Base-by-base conservation (phyloP, 495 filamentous ascomycete genomes). In the Durotheca rogersii region DNA sequence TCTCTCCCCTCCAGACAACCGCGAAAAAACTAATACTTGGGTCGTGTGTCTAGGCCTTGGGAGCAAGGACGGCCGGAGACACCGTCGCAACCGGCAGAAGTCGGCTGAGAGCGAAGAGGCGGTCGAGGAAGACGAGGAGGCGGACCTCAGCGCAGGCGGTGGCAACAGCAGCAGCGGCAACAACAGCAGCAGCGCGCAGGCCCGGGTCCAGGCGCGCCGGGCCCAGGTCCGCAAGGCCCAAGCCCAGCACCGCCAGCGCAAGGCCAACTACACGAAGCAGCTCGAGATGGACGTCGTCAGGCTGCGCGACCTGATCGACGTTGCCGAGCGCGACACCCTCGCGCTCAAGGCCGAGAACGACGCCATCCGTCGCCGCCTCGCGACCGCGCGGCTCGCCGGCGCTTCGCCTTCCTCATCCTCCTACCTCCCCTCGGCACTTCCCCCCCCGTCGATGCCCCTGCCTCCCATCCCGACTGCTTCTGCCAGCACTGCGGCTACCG, bases 161-260 rank as follows among this genome's bases (percentile, higher is more conserved):
- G n/a, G 25, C 15, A 49, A 9, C 31, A 9, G 23, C 23, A 33
- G 29, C 42, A 45, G 51, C 16, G 33, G 47, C n/a, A 33, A 9
- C 18, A 30, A 32, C 34, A 31, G 40, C 27, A 29, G 19, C 18
- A 12, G 43, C 12, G 30, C 59, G 3, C 46, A 56, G 39, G 59
- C 64, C 15, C 72, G 71, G 44, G 60, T 71, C 31, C 64, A 73
- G 49, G 55, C 64, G 7, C 65, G 75, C 4, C 65, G 76, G 5
- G 68, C 67, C 5, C 76, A 80, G 38, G 76, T 80, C 37, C 60
- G 74, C 16, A 73, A 69, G 44, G 75, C 76, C 1, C 76, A 80
- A 60, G 71, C 68, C 34, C 71, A 75, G 52, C 76, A 80, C 50
- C 72, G 75, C 4, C 72, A 78, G 53, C 69, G 73, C 20, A 78